Percentiles rank a stretch among this genome's conserved stretches.
Evolutionary conservation across 2,329 filamentous ascomycete genomes (phyloP).

Genomic region (Clarireedia paspali): DNA sequence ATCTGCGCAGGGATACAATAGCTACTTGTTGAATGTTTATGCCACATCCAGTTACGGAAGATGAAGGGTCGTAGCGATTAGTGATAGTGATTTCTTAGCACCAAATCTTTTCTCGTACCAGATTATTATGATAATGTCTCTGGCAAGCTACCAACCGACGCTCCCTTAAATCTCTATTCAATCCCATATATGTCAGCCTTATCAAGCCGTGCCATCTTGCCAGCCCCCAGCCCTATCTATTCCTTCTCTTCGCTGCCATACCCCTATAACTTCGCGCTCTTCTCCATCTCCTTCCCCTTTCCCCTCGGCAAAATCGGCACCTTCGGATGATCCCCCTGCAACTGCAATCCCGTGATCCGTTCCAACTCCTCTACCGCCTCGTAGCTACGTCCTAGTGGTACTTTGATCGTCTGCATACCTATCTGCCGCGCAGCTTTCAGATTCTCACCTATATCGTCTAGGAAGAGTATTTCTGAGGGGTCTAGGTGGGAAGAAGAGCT

Average conservation of each 20-base stretch:
- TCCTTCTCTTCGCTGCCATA: neutral
- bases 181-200: too few species aligned
- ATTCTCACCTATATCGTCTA: constrained; percentile 88
- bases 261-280: neutral
- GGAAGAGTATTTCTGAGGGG: constrained; percentile 68
- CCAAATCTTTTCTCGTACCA: too few species aligned
- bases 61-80: too few species aligned
- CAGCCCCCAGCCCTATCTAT: too few species aligned
- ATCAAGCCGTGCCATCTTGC: too few species aligned
- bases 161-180: too few species aligned
- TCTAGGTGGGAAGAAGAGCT: constrained; percentile 36
- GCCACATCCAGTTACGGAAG: too few species aligned
- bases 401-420: constrained; percentile 80
- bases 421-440: constrained; percentile 67
- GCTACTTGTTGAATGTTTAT: too few species aligned
- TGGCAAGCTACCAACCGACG: too few species aligned
- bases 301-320: constrained; percentile 16
- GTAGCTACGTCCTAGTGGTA: constrained; percentile 66
- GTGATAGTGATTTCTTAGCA: too few species aligned
- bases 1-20: too few species aligned
- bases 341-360: constrained; percentile 57
- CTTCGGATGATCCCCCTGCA: constrained; percentile 33
- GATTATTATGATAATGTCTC: too few species aligned
- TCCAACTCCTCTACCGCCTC: constrained; percentile 82
- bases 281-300: constrained; percentile 2